Conservation (phyloP, 78 protist genomes). For the Tieghemostelium lacteum region DNA sequence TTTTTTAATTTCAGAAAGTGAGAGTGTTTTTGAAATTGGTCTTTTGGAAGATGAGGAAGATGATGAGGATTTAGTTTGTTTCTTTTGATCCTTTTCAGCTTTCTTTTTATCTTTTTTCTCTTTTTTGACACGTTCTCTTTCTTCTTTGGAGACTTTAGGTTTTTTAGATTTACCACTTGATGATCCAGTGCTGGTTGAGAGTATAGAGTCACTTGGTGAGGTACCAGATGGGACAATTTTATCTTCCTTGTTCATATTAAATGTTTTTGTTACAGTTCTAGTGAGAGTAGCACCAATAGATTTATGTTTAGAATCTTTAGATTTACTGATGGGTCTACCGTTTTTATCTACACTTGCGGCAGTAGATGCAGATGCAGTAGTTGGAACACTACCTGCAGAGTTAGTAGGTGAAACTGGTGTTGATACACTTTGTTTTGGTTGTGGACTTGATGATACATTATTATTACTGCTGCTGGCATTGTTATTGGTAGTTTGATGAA, state of each 20-base stretch:
- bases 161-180: conserved; percentile 1
- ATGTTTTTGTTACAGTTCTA: conserved; percentile 67
- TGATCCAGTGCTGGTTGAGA: neutral
- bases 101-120: conserved; percentile 59
- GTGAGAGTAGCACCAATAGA: conserved; percentile 72
- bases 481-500: too few species aligned
- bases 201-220: conserved; percentile 1
- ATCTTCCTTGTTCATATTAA: conserved; percentile 17
- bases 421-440: too few species aligned
- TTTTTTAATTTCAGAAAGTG: conserved; percentile 33
- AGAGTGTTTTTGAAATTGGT: conserved; percentile 13
- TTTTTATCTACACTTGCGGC: neutral
- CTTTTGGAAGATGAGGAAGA: too few species aligned
- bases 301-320: neutral
- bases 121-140: conserved; percentile 44
- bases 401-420: neutral
- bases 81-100: conserved; percentile 57
- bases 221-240: conserved; percentile 10
- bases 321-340: neutral
- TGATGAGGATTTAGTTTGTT: conserved; percentile 53
- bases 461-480: too few species aligned
- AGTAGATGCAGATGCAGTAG: neutral
- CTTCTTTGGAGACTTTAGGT: conserved; percentile 39
- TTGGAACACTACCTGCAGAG: neutral
- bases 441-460: too few species aligned